Percentiles rank a stretch among this genome's conserved stretches.
Conservation (phyloP, 1,284 basidiomycete species). For the Sanguinoderma infundibulare region DNA sequence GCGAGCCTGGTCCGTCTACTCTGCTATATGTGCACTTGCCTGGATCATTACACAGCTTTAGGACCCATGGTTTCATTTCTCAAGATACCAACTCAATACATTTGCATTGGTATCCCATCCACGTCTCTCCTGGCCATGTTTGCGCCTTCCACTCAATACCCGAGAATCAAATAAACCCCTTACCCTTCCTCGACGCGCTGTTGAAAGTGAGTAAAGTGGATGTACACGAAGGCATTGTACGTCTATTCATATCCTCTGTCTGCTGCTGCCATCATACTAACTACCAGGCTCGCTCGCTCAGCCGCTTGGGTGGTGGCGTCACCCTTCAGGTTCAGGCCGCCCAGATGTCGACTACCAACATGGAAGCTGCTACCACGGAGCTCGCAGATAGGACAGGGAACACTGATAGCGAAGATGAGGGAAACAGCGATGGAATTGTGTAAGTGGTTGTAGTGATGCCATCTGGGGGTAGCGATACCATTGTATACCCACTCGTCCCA, state of each 20-base stretch:
- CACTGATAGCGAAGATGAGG: slow-evolving; percentile 1
- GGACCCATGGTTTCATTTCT: background rate
- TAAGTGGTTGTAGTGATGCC: no score
- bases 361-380: background rate
- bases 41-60: background rate
- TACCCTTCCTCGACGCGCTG: slow-evolving; percentile 45
- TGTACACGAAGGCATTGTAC: slow-evolving; percentile 1
- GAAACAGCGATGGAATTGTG: no score
- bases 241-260: background rate
- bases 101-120: background rate
- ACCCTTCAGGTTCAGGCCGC: background rate
- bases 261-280: no score
- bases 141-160: slow-evolving; percentile 48
- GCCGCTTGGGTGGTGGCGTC: background rate
- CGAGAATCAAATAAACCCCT: slow-evolving; percentile 36
- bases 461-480: no score
- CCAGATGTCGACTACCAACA: background rate
- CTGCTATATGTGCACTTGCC: background rate
- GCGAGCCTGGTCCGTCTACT: slow-evolving; percentile 1
- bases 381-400: background rate
- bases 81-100: background rate
- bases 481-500: no score
- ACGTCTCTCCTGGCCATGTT: background rate
- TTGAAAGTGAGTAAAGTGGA: slow-evolving; percentile 49
- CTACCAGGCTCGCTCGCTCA: background rate